Percentiles rank a stretch among this genome's conserved stretches.
phyloP scores from a whole-genome alignment of 2,329 filamentous ascomycete genomes.

The Botrytis fabae region DNA sequence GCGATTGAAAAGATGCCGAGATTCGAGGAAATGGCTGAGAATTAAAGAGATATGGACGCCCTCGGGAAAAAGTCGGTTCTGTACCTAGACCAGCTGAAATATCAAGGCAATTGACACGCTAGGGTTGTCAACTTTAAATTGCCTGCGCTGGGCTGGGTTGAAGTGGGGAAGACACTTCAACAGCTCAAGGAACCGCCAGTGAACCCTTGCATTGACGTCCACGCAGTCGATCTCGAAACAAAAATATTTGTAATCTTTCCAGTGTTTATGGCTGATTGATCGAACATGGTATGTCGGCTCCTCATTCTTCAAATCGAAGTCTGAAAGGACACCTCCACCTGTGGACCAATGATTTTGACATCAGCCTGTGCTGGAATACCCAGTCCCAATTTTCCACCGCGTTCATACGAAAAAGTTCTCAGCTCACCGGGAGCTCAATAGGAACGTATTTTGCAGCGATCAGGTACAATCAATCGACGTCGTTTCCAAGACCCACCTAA shows the following conservation, averaged over 20 bases:
- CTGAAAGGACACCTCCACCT: background rate
- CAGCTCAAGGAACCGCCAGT: background rate
- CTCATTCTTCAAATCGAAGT: background rate
- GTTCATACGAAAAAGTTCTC: background rate
- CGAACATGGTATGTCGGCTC: background rate
- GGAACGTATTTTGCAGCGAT: background rate
- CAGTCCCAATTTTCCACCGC: background rate
- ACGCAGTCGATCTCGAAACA: background rate
- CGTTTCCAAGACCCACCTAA: background rate
- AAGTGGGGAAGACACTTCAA: slow-evolving; percentile 3
- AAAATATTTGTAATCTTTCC: background rate
- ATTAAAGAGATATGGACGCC: background rate
- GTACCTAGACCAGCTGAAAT: slow-evolving; percentile 19
- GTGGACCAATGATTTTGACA: background rate
- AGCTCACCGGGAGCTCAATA: background rate
- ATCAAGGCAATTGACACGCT: background rate
- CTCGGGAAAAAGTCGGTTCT: slow-evolving; percentile 2
- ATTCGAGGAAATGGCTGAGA: background rate
- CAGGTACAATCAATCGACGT: accelerated
- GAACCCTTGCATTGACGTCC: background rate
- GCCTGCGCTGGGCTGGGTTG: background rate
- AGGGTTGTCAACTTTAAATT: slow-evolving; percentile 11
- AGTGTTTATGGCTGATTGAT: background rate
- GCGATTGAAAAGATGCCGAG: background rate
- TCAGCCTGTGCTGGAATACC: background rate